Conservation (phyloP, 208 protist species). For the Trypanosoma melophagium region DNA sequence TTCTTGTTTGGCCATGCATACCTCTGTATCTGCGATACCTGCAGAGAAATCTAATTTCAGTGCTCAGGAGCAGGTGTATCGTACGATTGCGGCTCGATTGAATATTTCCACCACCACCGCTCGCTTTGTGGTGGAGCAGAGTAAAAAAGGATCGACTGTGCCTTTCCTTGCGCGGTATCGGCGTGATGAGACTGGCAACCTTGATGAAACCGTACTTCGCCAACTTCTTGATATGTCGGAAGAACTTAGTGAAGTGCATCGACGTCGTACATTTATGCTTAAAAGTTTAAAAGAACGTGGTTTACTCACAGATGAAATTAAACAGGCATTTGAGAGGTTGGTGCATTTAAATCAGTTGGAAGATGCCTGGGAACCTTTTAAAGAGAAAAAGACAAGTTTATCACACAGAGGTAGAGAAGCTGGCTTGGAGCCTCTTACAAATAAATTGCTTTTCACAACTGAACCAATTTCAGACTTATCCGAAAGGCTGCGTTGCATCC, state of each 20-base stretch:
- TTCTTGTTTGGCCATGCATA: not conserved
- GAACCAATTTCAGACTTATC: constrained; percentile 35
- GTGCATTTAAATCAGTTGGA: constrained; percentile 76
- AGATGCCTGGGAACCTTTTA: constrained; percentile 85
- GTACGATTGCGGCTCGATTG: constrained; percentile 46
- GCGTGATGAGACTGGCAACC: constrained; percentile 66
- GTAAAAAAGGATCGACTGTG: constrained; percentile 71
- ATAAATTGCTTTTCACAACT: constrained; percentile 37
- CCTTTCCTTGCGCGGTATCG: constrained; percentile 90
- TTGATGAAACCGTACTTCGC: constrained; percentile 66
- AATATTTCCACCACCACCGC: constrained; percentile 31
- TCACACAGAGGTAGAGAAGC: constrained; percentile 70
- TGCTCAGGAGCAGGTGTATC: constrained; percentile 25
- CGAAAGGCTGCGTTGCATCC: constrained; percentile 26
- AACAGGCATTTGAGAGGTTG: constrained; percentile 40
- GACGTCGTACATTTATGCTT: constrained; percentile 79
- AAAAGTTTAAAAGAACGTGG: constrained; percentile 60
- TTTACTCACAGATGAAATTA: constrained; percentile 65
- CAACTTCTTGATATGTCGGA: constrained; percentile 61
- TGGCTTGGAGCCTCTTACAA: constrained; percentile 59
- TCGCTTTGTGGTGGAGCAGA: constrained; percentile 61
- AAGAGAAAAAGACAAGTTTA: constrained; percentile 72
- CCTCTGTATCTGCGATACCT: not conserved
- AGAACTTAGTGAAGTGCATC: constrained; percentile 72
- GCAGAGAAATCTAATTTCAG: not conserved